Base-by-base conservation (phyloP, 495 filamentous ascomycete genomes). In the Parathielavia hyrcaniae region DNA sequence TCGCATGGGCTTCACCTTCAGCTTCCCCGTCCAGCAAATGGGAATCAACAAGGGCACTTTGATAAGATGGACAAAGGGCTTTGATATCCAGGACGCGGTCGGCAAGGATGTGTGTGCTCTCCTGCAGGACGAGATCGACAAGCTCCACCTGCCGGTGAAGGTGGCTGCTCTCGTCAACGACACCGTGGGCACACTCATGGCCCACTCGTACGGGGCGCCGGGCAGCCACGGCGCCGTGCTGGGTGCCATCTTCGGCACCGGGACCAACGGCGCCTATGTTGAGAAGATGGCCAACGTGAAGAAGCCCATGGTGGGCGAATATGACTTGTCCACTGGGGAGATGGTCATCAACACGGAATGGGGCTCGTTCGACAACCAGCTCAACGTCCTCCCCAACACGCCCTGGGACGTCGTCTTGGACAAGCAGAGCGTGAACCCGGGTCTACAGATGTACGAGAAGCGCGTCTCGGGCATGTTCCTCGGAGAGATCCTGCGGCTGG, bases 341-440 rank as follows among this genome's bases (percentile, higher is more conserved):
- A 98, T 98, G 93, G 90, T 98, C 55, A 83, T 98, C 70, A 98
- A 98, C 72, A 92, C 90, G 3, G 93, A 98, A 75, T 98, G 93
- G 93, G 93, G 93, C 53, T 95, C 89, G 57, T 98, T 98, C 65
- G 93, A 98, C 74, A 98, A 97, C 76, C 80, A 86, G 60, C 80
- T 97, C 62, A 86, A 81, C 59, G 86, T 93, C 47, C 78, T 97
- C 45, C 93, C 95, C 17, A 86, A 83, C 66, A 97, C 93, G 0
- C 71, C 81, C 0, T 97, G 91, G 72, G 93, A 98, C 71, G 73
- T 75, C 13, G 79, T 81, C 47, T 78, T 98, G 39, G 91, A 98
- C 74, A 75, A 76, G 53, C 83, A 84, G 22, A 90, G 83, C 66
- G 83, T 89, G 61, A 98, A 98, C 76, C 93, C 93, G 1, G 93